These are phyloP conservation scores for Acanthamoeba sp. DNA, from an alignment of 208 protist genomes.

Conservation along the genomic window DNA sequence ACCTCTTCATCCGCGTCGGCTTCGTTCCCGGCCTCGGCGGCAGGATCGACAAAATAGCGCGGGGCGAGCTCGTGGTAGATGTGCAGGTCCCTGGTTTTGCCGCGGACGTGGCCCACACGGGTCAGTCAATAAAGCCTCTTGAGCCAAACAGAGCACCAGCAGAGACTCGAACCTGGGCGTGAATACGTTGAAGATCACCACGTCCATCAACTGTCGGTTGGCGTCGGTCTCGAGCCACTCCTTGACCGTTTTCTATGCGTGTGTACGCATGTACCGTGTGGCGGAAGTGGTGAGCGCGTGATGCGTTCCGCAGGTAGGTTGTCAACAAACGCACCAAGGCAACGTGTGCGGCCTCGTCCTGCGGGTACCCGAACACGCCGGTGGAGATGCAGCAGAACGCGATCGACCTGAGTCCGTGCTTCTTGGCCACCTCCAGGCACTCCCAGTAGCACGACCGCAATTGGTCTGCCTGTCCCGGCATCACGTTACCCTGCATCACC, in stretches of 20 bases:
- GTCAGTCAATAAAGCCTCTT: too few relatives aligned
- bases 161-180: too few relatives aligned
- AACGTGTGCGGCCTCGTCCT: conserved; percentile 1
- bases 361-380: conserved; percentile 53
- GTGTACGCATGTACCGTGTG: neutral
- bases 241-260: neutral
- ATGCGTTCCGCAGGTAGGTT: too few relatives aligned
- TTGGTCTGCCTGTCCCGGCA: neutral
- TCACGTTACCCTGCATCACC: neutral
- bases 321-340: neutral
- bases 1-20: too few relatives aligned
- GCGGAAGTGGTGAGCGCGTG: neutral
- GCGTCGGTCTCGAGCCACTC: conserved; percentile 1
- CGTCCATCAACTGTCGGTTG: conserved; percentile 11
- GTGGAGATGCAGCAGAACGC: conserved; percentile 67
- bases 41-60: too few relatives aligned
- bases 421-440: conserved; percentile 12
- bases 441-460: neutral
- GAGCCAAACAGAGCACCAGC: too few relatives aligned
- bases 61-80: too few relatives aligned
- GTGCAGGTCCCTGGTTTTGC: too few relatives aligned
- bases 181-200: conserved; percentile 48
- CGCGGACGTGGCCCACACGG: too few relatives aligned
- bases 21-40: too few relatives aligned
- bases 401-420: neutral